These are phyloP conservation scores for Cladorrhinum sp. DNA, from an alignment of 2,329 filamentous ascomycete species.

Conservation along the genomic window DNA sequence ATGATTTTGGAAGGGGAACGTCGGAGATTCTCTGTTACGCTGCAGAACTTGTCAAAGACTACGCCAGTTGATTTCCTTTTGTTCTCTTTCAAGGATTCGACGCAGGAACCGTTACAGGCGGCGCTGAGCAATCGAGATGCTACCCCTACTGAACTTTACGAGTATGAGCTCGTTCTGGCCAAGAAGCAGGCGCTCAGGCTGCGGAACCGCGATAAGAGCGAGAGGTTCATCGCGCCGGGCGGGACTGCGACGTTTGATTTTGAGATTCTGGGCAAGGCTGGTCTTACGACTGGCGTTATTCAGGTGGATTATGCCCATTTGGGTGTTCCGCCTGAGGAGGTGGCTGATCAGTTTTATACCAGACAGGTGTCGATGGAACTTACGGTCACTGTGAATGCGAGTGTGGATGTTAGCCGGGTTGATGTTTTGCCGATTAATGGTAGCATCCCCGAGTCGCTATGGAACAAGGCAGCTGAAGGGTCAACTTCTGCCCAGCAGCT, in stretches of 20 bases:
- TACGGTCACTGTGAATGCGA: constrained; percentile 87
- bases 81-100: constrained; percentile 88
- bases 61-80: constrained; percentile 80
- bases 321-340: constrained; percentile 64
- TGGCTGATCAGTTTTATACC: constrained; percentile 75
- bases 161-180: constrained; percentile 76
- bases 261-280: constrained; percentile 82
- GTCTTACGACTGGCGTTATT: constrained; percentile 72
- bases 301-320: constrained; percentile 85
- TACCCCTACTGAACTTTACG: constrained; percentile 75
- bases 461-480: constrained; percentile 43
- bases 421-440: constrained; percentile 74
- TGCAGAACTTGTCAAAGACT: constrained; percentile 69
- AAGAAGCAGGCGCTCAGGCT: constrained; percentile 67
- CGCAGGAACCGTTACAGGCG: constrained; percentile 70
- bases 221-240: constrained; percentile 63
- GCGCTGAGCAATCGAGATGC: constrained; percentile 75
- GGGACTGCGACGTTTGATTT: constrained; percentile 71
- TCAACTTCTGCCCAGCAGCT: constrained; percentile 37
- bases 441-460: constrained; percentile 59
- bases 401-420: constrained; percentile 75
- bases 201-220: constrained; percentile 48
- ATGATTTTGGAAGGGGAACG: constrained; percentile 93
- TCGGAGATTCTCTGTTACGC: constrained; percentile 70
- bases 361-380: constrained; percentile 77